Evolutionary conservation across 2,329 filamentous ascomycete species (phyloP).

Genomic region (Byssochlamys sp.): DNA sequence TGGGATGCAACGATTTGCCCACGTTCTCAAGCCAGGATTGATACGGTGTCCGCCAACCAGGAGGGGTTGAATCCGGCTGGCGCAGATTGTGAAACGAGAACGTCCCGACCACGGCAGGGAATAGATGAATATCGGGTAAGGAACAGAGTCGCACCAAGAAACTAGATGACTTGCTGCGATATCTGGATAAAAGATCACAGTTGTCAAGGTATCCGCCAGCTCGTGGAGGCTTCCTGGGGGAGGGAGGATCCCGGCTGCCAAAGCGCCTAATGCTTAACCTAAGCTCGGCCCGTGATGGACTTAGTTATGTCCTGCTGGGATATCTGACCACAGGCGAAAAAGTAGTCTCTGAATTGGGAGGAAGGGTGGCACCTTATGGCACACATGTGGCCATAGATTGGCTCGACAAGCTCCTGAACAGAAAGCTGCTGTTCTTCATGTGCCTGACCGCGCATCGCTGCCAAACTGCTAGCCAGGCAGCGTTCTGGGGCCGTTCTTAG

Average conservation of each 20-base stretch:
- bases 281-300: neutral
- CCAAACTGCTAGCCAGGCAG: neutral
- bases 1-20: neutral
- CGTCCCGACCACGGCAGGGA: neutral
- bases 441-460: neutral
- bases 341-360: neutral
- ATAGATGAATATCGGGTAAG: neutral
- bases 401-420: neutral
- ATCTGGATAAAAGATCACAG: neutral
- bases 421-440: neutral
- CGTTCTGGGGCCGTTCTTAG: neutral
- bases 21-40: neutral
- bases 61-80: conserved; percentile 1
- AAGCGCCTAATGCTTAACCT: neutral
- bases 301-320: neutral
- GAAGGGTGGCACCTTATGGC: neutral
- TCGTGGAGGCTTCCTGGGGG: neutral
- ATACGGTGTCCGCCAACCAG: neutral
- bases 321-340: neutral
- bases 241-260: neutral
- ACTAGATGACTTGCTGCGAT: neutral
- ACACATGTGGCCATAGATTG: neutral
- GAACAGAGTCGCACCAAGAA: neutral
- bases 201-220: neutral
- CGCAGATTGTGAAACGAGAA: conserved; percentile 3